phyloP scores from a whole-genome alignment of 305 asterid species.

The Fraxinus velutina region DNA sequence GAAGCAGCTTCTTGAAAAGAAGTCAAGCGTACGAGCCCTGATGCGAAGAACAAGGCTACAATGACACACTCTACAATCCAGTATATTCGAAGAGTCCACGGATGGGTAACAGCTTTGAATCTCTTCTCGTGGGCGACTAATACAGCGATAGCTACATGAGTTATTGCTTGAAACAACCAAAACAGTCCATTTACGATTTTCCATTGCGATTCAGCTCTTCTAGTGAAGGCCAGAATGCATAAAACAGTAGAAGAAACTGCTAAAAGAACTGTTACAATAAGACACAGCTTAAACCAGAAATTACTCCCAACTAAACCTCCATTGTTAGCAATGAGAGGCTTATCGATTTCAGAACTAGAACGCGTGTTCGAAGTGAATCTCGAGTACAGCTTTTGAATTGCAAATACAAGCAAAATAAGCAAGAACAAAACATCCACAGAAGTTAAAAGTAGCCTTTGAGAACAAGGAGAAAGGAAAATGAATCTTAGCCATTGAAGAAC shows the following conservation, averaged over 20 bases:
- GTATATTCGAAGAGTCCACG: conserved; percentile 52
- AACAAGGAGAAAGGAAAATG: conserved; percentile 71
- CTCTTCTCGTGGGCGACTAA: conserved; percentile 66
- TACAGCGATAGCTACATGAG: conserved; percentile 41
- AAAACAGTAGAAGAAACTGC: conserved; percentile 38
- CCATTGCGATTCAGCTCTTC: conserved; percentile 35
- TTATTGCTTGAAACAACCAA: conserved; percentile 63
- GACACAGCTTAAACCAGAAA: conserved; percentile 51
- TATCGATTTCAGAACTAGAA: conserved; percentile 38
- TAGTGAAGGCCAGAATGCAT: conserved; percentile 39
- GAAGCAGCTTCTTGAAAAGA: conserved; percentile 38
- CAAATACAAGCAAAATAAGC: conserved; percentile 36
- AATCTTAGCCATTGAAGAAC: conserved; percentile 53
- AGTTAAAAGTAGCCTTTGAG: conserved; percentile 61
- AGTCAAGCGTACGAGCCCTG: conserved; percentile 46
- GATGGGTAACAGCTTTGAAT: conserved; percentile 54
- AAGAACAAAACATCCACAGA: conserved; percentile 51
- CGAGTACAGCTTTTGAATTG: conserved; percentile 46
- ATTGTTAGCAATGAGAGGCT: conserved; percentile 48
- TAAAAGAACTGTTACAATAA: conserved; percentile 34
- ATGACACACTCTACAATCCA: conserved; percentile 57
- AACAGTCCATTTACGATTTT: conserved; percentile 43
- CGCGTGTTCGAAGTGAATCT: conserved; percentile 33
- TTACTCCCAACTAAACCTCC: conserved; percentile 35
- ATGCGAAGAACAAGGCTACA: conserved; percentile 43